Evolutionary conservation across 164 flowering plant genomes (phyloP).

Genomic region (Dillenia suffruticosa): DNA sequence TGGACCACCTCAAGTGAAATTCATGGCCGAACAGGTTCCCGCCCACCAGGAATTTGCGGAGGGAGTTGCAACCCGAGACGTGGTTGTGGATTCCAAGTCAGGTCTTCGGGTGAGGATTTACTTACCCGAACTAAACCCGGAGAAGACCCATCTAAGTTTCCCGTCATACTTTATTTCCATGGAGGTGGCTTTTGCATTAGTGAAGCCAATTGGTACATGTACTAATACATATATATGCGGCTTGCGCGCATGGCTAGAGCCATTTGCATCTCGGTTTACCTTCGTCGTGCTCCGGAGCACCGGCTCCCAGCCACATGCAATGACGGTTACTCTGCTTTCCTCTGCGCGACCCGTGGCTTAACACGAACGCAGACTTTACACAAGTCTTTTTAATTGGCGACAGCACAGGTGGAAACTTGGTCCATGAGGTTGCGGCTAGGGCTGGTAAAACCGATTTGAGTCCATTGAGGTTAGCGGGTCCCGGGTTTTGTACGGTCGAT

Average conservation of each 20-base stretch:
- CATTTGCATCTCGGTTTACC: slow-evolving; percentile 47
- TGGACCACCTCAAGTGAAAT: slow-evolving; percentile 48
- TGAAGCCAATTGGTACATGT: slow-evolving; percentile 64
- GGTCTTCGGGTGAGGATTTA: slow-evolving; percentile 50
- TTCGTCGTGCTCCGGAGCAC: slow-evolving; percentile 71
- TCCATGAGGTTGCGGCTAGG: slow-evolving; percentile 60
- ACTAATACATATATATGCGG: slow-evolving; percentile 47
- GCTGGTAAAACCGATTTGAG: slow-evolving; percentile 28
- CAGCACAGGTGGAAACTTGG: slow-evolving; percentile 78
- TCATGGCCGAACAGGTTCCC: slow-evolving; percentile 42
- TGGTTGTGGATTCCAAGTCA: slow-evolving; percentile 22
- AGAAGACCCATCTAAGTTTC: slow-evolving; percentile 28
- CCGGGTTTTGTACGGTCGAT: slow-evolving; percentile 52
- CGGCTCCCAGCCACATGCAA: slow-evolving; percentile 73
- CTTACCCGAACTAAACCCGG: slow-evolving; percentile 32
- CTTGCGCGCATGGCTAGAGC: slow-evolving; percentile 35
- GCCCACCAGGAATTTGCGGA: slow-evolving; percentile 42
- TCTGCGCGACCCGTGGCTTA: slow-evolving; percentile 45
- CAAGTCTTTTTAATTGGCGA: slow-evolving; percentile 79
- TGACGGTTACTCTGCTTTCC: slow-evolving; percentile 46
- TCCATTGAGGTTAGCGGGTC: slow-evolving; percentile 44
- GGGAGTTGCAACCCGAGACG: slow-evolving; percentile 56
- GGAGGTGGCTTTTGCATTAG: slow-evolving; percentile 91
- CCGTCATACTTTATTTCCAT: slow-evolving; percentile 63
- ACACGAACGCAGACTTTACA: slow-evolving; percentile 39